Evolutionary conservation across 306 rosid genomes (phyloP).

Genomic region (Urtica urens): DNA sequence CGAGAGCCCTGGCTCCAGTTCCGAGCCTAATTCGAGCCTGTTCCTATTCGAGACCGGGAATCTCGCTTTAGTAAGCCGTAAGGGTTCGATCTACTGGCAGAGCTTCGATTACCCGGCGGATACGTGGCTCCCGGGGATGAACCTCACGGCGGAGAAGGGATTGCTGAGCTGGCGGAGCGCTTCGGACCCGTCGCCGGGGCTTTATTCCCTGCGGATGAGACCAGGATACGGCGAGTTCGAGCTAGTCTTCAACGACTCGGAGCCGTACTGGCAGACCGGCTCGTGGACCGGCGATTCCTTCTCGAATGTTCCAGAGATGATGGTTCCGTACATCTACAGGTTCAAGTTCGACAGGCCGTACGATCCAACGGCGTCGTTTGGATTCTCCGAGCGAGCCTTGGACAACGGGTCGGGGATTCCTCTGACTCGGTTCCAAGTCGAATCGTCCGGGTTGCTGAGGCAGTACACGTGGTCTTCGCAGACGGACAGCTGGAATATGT

Average conservation of each 20-base stretch:
- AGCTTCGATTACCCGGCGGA: conserved; percentile 75
- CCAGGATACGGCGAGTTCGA: conserved; percentile 50
- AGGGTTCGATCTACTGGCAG: conserved; percentile 46
- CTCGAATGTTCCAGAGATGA: conserved; percentile 52
- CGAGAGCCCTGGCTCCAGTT: not conserved
- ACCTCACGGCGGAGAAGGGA: conserved; percentile 32
- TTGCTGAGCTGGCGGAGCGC: conserved; percentile 41
- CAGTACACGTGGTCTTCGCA: conserved; percentile 62
- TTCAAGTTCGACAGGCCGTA: conserved; percentile 41
- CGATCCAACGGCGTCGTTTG: conserved; percentile 48
- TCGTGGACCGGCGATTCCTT: conserved; percentile 45
- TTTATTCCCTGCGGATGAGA: conserved; percentile 43
- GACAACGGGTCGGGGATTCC: conserved; percentile 28
- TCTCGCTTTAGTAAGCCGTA: conserved; percentile 21
- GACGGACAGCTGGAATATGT: conserved; percentile 42
- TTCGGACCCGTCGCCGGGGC: conserved; percentile 52
- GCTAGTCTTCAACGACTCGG: conserved; percentile 34
- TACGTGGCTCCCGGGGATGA: conserved; percentile 78
- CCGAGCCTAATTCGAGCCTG: not conserved
- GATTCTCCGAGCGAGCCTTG: conserved; percentile 38
- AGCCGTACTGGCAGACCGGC: conserved; percentile 62
- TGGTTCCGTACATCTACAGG: conserved; percentile 43
- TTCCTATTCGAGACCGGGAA: conserved; percentile 45
- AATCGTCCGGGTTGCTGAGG: conserved; percentile 35
- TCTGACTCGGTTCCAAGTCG: conserved; percentile 39